phyloP scores from a whole-genome alignment of 345 rosid genomes.

The Schrenkiella parvula region DNA sequence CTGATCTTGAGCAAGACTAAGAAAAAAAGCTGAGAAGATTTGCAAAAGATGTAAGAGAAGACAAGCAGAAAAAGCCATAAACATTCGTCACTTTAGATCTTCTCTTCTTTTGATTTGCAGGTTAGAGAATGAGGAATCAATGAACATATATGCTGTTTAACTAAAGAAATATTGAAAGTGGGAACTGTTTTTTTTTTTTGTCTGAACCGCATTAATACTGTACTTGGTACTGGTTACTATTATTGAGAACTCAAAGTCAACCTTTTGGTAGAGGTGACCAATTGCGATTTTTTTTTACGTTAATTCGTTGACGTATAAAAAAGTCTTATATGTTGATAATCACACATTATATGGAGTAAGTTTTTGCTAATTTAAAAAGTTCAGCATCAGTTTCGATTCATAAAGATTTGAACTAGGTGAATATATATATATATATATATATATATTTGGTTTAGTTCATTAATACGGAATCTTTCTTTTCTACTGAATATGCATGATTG shows the following conservation, averaged over 20 bases:
- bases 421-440: too few species aligned
- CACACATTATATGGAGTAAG: background rate
- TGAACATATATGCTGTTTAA: constrained; percentile 4
- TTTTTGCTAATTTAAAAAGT: background rate
- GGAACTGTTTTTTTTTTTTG: constrained; percentile 1
- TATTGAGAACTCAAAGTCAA: constrained; percentile 33
- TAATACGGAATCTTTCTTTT: background rate
- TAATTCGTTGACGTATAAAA: constrained; percentile 17
- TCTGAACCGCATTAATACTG: constrained; percentile 21
- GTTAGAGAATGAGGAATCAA: constrained; percentile 13
- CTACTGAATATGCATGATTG: background rate
- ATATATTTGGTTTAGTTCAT: too few species aligned
- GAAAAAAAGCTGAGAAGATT: constrained; percentile 5
- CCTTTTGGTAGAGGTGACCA: constrained; percentile 17
- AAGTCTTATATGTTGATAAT: background rate
- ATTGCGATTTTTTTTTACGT: constrained; percentile 7
- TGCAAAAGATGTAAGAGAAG: constrained; percentile 18
- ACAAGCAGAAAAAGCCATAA: constrained; percentile 28
- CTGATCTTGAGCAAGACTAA: constrained; percentile 36
- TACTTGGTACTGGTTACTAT: constrained; percentile 17
- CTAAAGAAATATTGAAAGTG: constrained; percentile 9
- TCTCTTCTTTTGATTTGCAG: background rate
- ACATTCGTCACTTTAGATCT: background rate
- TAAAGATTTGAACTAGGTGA: background rate
- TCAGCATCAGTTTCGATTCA: background rate